Evolutionary conservation across 2,329 filamentous ascomycete genomes (phyloP).

Genomic region (Paecilomyces formosus): DNA sequence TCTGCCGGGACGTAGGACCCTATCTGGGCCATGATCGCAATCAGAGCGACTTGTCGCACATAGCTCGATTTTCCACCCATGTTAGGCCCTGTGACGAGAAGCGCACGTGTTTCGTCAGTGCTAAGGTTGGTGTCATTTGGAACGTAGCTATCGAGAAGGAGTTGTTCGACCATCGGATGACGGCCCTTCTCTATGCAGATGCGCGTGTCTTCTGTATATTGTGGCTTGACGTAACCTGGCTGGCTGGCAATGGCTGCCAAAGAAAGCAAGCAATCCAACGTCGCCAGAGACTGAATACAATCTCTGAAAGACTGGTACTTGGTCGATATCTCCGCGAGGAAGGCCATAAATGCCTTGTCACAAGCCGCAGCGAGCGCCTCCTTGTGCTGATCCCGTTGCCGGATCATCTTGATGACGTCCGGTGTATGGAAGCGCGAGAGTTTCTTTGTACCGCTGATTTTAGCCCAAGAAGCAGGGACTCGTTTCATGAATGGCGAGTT

Average conservation of each 20-base stretch:
- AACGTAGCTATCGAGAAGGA: conserved; percentile 78
- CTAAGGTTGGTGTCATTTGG: conserved; percentile 75
- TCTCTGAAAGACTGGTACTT: conserved; percentile 88
- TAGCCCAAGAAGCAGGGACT: conserved; percentile 89
- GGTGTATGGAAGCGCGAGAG: conserved; percentile 90
- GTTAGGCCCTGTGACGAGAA: conserved; percentile 92
- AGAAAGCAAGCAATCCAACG: conserved; percentile 82
- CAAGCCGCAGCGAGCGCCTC: conserved; percentile 89
- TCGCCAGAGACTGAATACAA: conserved; percentile 75
- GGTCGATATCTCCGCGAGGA: conserved; percentile 67
- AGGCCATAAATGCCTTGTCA: conserved; percentile 66
- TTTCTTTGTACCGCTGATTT: conserved; percentile 91
- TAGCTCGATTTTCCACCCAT: conserved; percentile 99
- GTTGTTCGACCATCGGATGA: conserved; percentile 93
- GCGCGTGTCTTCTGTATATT: conserved; percentile 55
- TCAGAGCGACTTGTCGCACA: conserved; percentile 83
- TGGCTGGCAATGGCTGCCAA: conserved; percentile 76
- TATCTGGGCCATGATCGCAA: conserved; percentile 88
- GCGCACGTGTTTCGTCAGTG: conserved; percentile 59
- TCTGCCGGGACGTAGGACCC: conserved; percentile 87
- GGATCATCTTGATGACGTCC: conserved; percentile 72
- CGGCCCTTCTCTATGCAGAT: conserved; percentile 69
- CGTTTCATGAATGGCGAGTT: conserved; percentile 61
- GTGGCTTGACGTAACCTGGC: conserved; percentile 80
- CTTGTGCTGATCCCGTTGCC: conserved; percentile 88